Base-by-base conservation (phyloP, 2,329 filamentous ascomycete species). In the Colletotrichum sp. region DNA sequence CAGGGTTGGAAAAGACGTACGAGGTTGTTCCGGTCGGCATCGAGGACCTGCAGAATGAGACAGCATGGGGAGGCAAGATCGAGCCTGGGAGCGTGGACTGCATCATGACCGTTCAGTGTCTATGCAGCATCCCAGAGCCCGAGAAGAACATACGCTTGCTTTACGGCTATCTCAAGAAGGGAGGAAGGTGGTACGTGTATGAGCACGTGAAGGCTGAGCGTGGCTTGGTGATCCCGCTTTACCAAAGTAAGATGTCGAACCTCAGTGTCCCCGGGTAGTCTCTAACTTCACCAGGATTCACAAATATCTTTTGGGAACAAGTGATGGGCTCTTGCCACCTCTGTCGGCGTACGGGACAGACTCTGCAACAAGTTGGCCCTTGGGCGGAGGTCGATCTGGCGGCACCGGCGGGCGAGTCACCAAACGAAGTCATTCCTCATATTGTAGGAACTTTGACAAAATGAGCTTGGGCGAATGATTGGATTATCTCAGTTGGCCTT, bases 1-100 rank as follows among this genome's bases (percentile, higher is more conserved):
- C 87, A 0, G 88, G 88, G 0, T 80, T 92, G 12, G 82, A 85
- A 10, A 87, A 83, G 59, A 82, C 87, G 3, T 92, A 92, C 80
- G 87, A 89, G 81, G 86, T 92, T 73, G 84, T 90, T n/a, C 88
- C 89, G 1, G 85, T 88, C 4, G 90, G 90, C 0, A 88, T 91
- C 55, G 86, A 92, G 80, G 87, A 89, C 78, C 81, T 92, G 66
- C 62, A 81, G 75, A 57, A 79, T 3, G 39, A 72, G 15, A 78
- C 80, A 16, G 80, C 80, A 57, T 83, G 82, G 80, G 80, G 80
- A 13, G 85, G 84, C 0, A 83, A 82, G 16, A 81, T 90, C 6
- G 78, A 84, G 63, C 81, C 81, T 64, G 88, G 81, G 10, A 86
- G 83, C 57, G 82, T 88, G n/a, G 87, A 89, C 77, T 87, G 85